These are phyloP conservation scores for Hypericum perforatum DNA, from an alignment of 345 rosid genomes.

Conservation along the genomic window DNA sequence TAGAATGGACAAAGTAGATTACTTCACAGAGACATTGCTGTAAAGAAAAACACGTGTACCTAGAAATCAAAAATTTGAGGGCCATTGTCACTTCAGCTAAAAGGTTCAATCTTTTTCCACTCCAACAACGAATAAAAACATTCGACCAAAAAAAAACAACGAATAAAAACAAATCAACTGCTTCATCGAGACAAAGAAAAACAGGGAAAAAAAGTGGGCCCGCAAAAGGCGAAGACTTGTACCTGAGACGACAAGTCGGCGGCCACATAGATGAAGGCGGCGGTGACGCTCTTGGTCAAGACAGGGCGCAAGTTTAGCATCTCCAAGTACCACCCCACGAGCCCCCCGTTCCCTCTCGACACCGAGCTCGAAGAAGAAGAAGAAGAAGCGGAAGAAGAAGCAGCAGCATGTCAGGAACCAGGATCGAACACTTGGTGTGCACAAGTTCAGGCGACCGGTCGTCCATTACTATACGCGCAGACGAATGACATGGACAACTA, in stretches of 20 bases:
- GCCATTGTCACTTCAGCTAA: too few species aligned
- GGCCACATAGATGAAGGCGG: constrained; percentile 60
- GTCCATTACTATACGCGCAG: too few species aligned
- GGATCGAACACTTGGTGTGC: too few species aligned
- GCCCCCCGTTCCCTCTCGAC: constrained; percentile 31
- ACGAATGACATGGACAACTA: too few species aligned
- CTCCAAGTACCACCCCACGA: constrained; percentile 74
- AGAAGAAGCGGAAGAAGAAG: constrained; percentile 24
- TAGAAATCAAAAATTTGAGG: too few species aligned
- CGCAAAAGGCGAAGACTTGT: background rate
- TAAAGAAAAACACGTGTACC: too few species aligned
- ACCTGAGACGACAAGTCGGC: constrained; percentile 97
- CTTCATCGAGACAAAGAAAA: background rate
- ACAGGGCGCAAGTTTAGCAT: constrained; percentile 78
- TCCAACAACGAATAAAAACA: background rate
- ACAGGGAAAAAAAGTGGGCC: constrained; percentile 1
- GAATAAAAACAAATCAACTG: background rate
- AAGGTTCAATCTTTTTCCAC: background rate
- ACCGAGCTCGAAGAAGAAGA: constrained; percentile 18
- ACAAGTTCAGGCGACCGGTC: too few species aligned
- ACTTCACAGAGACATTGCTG: too few species aligned
- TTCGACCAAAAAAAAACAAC: too few species aligned
- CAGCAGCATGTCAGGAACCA: too few species aligned
- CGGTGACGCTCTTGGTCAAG: constrained; percentile 64
- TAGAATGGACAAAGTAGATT: too few species aligned